Evolutionary conservation across 805 yeast genomes (phyloP).

Genomic region (Kodamaea neixiangensis): DNA sequence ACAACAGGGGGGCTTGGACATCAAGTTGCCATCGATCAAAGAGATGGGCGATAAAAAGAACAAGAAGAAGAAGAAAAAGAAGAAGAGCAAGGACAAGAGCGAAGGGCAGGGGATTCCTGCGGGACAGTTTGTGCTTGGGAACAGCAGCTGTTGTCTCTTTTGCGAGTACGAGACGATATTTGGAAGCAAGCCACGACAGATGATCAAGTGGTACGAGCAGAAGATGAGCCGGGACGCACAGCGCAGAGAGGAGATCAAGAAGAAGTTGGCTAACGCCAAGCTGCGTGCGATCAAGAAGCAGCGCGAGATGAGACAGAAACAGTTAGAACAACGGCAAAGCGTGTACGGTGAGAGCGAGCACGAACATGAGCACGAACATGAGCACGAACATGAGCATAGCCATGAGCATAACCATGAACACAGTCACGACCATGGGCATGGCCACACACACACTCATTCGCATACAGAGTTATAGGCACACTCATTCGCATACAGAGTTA

Average conservation of each 20-base stretch:
- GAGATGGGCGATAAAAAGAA: conserved; percentile 14
- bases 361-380: conserved; percentile 1
- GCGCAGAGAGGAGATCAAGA: conserved; percentile 36
- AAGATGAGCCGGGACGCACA: conserved; percentile 27
- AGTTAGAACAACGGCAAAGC: conserved; percentile 4
- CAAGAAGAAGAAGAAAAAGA: conserved; percentile 24
- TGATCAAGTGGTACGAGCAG: conserved; percentile 52
- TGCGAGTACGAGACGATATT: conserved; percentile 55
- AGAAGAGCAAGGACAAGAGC: conserved; percentile 17
- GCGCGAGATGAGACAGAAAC: conserved; percentile 13
- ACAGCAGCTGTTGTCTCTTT: conserved; percentile 40
- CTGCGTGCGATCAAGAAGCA: conserved; percentile 32
- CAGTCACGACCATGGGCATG: background rate
- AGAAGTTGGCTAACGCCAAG: conserved; percentile 40
- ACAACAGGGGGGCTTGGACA: conserved; percentile 14
- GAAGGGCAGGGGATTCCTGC: conserved; percentile 2
- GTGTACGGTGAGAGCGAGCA: background rate
- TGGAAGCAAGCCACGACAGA: conserved; percentile 51
- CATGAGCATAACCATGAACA: conserved; percentile 5
- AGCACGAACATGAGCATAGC: conserved; percentile 1
- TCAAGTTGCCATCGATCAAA: conserved; percentile 17
- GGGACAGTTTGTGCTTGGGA: conserved; percentile 5
- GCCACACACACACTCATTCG: conserved; percentile 5
- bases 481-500: conserved; percentile 1
- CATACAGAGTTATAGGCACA: background rate